Evolutionary conservation across 495 filamentous ascomycete genomes (phyloP).

Genomic region (Penicillium flavigenum): DNA sequence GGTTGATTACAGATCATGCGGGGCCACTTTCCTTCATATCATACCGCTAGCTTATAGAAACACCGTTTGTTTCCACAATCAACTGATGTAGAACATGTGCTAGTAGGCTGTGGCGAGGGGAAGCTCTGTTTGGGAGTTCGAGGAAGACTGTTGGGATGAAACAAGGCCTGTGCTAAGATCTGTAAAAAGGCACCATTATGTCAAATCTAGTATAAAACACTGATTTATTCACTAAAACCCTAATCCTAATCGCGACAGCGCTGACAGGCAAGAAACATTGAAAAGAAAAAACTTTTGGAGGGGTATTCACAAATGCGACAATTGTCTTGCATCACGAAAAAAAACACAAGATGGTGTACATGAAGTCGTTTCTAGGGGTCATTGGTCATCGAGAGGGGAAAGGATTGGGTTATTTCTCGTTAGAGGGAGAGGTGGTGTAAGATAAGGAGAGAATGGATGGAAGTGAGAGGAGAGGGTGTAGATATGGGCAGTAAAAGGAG

Average conservation of each 20-base stretch:
- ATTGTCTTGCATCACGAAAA: constrained; percentile 21
- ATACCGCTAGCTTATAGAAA: background rate
- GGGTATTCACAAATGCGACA: constrained; percentile 40
- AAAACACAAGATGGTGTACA: constrained; percentile 36
- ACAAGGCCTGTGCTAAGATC: too few species aligned
- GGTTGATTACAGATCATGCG: background rate
- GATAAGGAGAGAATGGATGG: background rate
- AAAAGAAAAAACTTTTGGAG: constrained; percentile 31
- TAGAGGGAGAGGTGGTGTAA: background rate
- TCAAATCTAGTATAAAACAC: background rate
- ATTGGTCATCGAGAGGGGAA: constrained; percentile 13
- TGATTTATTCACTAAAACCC: constrained; percentile 6
- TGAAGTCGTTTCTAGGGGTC: constrained; percentile 27
- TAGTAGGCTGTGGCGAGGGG: background rate
- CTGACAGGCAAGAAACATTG: constrained; percentile 8
- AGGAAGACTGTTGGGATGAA: background rate
- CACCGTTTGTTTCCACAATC: background rate
- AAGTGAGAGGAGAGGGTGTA: background rate
- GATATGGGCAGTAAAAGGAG: background rate
- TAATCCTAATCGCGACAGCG: constrained; percentile 10
- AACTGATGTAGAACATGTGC: background rate
- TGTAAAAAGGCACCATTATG: background rate
- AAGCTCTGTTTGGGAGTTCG: too few species aligned
- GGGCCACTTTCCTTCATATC: background rate
- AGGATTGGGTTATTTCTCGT: constrained; percentile 7